These are phyloP conservation scores for Vanderwaltozyma tropicalis DNA, from an alignment of 805 yeast species.

Conservation along the genomic window DNA sequence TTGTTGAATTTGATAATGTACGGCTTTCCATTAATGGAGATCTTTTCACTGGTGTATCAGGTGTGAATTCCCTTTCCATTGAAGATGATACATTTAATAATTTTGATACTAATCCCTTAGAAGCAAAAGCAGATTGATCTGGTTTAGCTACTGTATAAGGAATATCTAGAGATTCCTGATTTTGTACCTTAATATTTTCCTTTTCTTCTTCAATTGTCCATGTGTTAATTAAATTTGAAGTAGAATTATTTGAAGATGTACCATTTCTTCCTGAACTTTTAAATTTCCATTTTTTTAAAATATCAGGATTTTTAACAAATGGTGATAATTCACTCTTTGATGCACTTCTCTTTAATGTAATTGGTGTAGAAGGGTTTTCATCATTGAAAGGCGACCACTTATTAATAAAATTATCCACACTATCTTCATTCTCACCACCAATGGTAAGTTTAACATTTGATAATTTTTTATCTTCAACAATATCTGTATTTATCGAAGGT, in stretches of 20 bases:
- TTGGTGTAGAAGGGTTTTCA: conserved; percentile 13
- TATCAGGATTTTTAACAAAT: conserved; percentile 15
- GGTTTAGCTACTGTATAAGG: conserved; percentile 17
- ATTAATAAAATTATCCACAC: conserved; percentile 15
- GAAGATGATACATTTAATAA: conserved; percentile 13
- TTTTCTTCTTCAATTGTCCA: conserved; percentile 4
- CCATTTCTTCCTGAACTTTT: conserved; percentile 15
- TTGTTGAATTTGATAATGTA: conserved; percentile 2
- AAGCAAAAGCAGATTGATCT: conserved; percentile 19
- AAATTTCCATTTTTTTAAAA: conserved; percentile 4
- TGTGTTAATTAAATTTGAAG: conserved; percentile 5
- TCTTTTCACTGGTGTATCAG: conserved; percentile 27
- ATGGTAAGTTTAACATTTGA: not conserved
- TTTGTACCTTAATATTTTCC: not conserved
- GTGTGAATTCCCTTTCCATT: conserved; percentile 18
- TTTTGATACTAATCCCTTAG: conserved; percentile 24
- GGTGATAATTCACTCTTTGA: conserved; percentile 26
- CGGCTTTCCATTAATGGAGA: conserved; percentile 17
- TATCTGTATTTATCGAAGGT: not conserved
- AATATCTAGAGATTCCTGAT: not conserved
- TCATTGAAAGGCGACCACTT: conserved; percentile 22
- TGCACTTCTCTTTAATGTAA: conserved; percentile 11
- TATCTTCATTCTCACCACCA: conserved; percentile 2
- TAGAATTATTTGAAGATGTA: not conserved
- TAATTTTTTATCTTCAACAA: not conserved